A percentile compares a stretch with the other conserved stretches of the same genome.
These are phyloP conservation scores for Hypsizygus ulmarius DNA, from an alignment of 1,284 basidiomycete species.

Conservation along the genomic window DNA sequence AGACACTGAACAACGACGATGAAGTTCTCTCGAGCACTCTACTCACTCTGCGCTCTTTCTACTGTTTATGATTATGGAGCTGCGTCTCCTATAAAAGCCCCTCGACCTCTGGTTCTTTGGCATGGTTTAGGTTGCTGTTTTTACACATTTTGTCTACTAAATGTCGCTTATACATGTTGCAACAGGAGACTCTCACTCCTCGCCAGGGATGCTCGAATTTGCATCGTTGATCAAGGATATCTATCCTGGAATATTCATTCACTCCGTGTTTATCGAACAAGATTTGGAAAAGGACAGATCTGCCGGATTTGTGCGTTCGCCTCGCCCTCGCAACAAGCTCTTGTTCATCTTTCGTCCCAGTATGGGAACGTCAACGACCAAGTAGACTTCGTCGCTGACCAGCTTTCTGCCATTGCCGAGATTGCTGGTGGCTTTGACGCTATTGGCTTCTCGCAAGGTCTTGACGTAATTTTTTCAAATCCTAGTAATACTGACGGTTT, in stretches of 20 bases:
- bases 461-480: not conserved
- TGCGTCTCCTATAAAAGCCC: conserved; percentile 14
- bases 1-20: not conserved
- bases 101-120: conserved; percentile 87
- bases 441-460: conserved; percentile 90
- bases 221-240: conserved; percentile 63
- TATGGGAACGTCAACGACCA: conserved; percentile 82
- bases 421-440: conserved; percentile 82
- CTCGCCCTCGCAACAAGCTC: not conserved
- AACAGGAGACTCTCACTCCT: conserved; percentile 58
- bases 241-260: conserved; percentile 84
- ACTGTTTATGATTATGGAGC: conserved; percentile 2
- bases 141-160: not conserved
- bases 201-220: conserved; percentile 70
- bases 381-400: conserved; percentile 61
- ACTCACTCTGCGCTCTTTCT: conserved; percentile 3
- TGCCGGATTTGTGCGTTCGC: conserved; percentile 72
- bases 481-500: not conserved
- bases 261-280: conserved; percentile 74
- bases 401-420: conserved; percentile 69
- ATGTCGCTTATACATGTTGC: not conserved
- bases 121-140: conserved; percentile 75
- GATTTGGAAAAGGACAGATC: conserved; percentile 69
- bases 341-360: conserved; percentile 34
- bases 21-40: not conserved